These are phyloP conservation scores for Beta lomatogona DNA, from an alignment of 179 eudicot genomes.

Conservation along the genomic window DNA sequence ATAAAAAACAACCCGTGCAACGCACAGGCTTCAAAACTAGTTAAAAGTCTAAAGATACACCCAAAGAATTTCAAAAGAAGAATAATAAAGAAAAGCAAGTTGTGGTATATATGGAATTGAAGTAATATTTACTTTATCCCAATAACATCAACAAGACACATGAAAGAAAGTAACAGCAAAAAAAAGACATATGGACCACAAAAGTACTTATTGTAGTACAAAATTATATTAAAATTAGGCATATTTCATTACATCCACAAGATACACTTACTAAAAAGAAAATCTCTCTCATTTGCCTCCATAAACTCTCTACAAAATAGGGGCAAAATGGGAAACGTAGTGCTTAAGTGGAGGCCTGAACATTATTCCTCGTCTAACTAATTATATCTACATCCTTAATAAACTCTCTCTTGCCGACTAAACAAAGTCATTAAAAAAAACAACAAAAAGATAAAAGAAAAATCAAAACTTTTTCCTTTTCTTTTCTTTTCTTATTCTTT, in stretches of 20 bases:
- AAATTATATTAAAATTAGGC: neutral
- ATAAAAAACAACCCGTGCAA: no score
- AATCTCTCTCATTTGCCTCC: conserved; percentile 28
- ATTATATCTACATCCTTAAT: conserved; percentile 22
- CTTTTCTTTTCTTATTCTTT: neutral
- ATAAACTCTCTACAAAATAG: conserved; percentile 23
- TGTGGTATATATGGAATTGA: neutral
- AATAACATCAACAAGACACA: neutral
- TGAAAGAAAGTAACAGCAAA: neutral
- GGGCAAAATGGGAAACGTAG: conserved; percentile 23
- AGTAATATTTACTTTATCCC: neutral
- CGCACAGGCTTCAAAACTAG: no score
- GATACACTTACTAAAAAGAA: conserved; percentile 15
- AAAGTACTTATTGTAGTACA: conserved; percentile 6
- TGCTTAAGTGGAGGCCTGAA: conserved; percentile 20
- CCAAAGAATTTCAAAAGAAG: neutral
- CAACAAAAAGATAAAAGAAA: neutral
- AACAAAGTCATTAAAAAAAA: neutral
- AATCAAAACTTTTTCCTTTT: neutral
- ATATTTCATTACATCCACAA: conserved; percentile 8
- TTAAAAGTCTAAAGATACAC: neutral
- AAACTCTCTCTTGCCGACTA: neutral
- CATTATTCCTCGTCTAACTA: neutral
- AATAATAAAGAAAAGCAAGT: neutral
- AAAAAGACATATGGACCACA: conserved; percentile 2